These are phyloP conservation scores for Russula lepida DNA, from an alignment of 768 basidiomycete genomes.

Conservation along the genomic window DNA sequence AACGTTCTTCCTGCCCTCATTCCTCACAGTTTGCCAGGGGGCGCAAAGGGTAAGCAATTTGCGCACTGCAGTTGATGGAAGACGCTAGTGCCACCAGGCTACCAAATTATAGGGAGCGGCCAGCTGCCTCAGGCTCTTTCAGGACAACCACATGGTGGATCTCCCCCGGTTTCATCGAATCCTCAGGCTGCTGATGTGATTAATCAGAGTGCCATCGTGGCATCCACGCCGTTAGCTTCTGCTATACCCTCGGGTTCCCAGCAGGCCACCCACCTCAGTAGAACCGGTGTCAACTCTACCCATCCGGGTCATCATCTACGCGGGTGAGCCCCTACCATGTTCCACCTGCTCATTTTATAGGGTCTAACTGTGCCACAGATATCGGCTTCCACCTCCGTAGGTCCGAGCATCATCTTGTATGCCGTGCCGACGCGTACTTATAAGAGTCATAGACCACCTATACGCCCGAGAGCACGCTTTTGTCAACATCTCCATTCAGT, in stretches of 20 bases:
- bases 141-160: neutral
- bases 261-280: neutral
- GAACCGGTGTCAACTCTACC: neutral
- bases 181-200: neutral
- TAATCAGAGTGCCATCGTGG: neutral
- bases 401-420: neutral
- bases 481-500: neutral
- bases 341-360: neutral
- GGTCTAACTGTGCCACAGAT: neutral
- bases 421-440: neutral
- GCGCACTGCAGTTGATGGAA: too few species aligned
- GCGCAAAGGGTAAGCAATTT: too few species aligned
- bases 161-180: neutral
- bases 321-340: neutral
- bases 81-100: too few species aligned
- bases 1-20: too few species aligned
- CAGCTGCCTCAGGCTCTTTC: conserved; percentile 10
- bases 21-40: too few species aligned
- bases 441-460: neutral
- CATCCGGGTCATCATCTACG: neutral
- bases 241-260: neutral
- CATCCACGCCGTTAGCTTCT: neutral
- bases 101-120: neutral
- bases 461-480: neutral
- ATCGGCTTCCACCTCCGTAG: neutral